Evolutionary conservation across 1,284 basidiomycete species (phyloP).

Genomic region (Tausonia pullulans): DNA sequence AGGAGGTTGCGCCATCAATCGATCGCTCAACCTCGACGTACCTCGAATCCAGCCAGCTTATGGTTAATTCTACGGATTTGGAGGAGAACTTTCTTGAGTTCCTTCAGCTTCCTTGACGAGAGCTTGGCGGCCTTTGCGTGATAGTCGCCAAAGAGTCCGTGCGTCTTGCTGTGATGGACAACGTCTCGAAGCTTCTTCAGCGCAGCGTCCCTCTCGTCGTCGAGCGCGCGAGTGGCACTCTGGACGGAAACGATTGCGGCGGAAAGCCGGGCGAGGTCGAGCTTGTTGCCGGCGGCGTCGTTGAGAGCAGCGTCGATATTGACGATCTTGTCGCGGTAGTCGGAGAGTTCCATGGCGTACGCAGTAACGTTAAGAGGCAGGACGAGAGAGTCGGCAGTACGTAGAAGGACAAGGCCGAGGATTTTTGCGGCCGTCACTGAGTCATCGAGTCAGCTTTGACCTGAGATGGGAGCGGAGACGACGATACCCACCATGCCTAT

Average conservation of each 20-base stretch:
- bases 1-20: constrained; percentile 51
- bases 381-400: constrained; percentile 48
- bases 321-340: constrained; percentile 50
- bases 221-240: constrained; percentile 44
- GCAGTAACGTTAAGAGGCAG: constrained; percentile 65
- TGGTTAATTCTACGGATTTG: constrained; percentile 56
- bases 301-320: constrained; percentile 31
- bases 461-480: constrained; percentile 36
- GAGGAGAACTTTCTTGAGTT: constrained; percentile 50
- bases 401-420: constrained; percentile 37
- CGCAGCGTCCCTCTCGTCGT: constrained; percentile 40
- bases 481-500: constrained; percentile 44
- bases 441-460: no score
- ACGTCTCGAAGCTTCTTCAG: constrained; percentile 34
- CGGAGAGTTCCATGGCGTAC: constrained; percentile 52
- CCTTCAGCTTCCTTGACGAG: constrained; percentile 23
- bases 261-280: constrained; percentile 43
- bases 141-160: neutral
- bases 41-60: constrained; percentile 64
- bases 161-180: constrained; percentile 21
- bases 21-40: constrained; percentile 28
- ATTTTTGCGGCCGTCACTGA: constrained; percentile 39
- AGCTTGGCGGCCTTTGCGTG: neutral
- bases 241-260: constrained; percentile 44
- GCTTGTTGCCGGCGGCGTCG: constrained; percentile 19